Conservation (phyloP, 1,284 basidiomycete genomes). For the Termitomyces sp. region DNA sequence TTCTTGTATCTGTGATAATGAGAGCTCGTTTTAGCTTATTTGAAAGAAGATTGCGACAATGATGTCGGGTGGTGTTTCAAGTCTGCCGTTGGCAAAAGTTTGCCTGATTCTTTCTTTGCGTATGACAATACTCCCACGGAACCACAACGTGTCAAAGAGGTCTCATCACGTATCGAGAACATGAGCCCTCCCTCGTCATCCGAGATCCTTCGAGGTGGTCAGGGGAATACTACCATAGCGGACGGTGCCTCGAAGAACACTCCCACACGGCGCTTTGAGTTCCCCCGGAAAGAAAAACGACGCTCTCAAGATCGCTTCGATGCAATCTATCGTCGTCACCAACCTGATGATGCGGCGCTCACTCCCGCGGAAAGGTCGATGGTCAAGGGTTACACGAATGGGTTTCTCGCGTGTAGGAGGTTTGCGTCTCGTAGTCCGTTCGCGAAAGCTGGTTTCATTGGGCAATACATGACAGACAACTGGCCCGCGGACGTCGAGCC, state of each 20-base stretch:
- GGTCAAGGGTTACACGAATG: constrained; percentile 56
- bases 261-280: neutral
- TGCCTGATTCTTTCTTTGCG: constrained; percentile 55
- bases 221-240: neutral
- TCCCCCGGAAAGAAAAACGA: neutral
- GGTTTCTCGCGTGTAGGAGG: constrained; percentile 54
- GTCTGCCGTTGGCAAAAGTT: constrained; percentile 47
- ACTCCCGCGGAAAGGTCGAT: constrained; percentile 24
- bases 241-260: neutral
- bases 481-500: constrained; percentile 31
- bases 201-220: constrained; percentile 9
- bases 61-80: constrained; percentile 70
- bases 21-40: constrained; percentile 37
- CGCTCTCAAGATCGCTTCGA: constrained; percentile 13
- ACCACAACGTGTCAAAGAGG: constrained; percentile 9
- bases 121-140: constrained; percentile 30
- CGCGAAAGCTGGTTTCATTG: constrained; percentile 61
- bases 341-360: constrained; percentile 6
- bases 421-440: constrained; percentile 47
- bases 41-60: constrained; percentile 53
- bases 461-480: constrained; percentile 56
- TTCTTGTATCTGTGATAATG: neutral
- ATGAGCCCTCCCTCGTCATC: constrained; percentile 10
- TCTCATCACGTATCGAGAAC: constrained; percentile 5
- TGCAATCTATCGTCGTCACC: constrained; percentile 7